Base-by-base conservation (phyloP, 768 basidiomycete genomes). In the Pleurotus djamor region DNA sequence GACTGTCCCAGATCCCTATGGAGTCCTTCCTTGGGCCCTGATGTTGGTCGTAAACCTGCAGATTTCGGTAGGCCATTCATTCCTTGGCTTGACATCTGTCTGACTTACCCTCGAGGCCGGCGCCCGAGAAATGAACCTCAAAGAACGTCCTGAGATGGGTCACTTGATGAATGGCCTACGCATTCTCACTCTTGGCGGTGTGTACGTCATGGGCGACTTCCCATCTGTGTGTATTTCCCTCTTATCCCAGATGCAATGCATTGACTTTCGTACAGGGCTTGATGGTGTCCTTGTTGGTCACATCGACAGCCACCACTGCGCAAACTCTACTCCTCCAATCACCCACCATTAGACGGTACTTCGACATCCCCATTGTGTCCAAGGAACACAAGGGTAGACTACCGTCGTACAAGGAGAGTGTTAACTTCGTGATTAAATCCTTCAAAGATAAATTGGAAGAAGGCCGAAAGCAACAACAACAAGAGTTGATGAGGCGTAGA, bases 1-100 rank as follows among this genome's bases (percentile, higher is more conserved):
- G 63, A 93, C 94, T 0, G 69, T 79, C 2, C 68, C 85, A n/a
- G 92, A 93, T 68, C 93, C 94, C 10, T 85, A 82, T 54, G 89
- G 83, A 64, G 71, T 90, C 21, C 76, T 98, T 47, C 94, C 96
- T 0, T 65, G 83, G 33, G 74, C 80, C 14, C 76, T 73, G 61
- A 83, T 82, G 60, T 77, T 77, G 62, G 76, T 78, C 37, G 88
- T 92, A 58, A 88, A 94, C 61, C 36, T 80, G 6, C 90, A 93
- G 63, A 82, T 96, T 41, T 71, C 77, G 67, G 92, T 92, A 64
- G 60, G 88, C 71, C 2, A 55, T 4, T 36, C 5, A 47, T 44
- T 9, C 5, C 35, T 28, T 4, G 16, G 17, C 14, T 43, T 41
- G 59, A 51, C 2, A 57, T 51, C 17, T 5, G 17, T 58, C 16